Evolutionary conservation across 2,329 filamentous ascomycete species (phyloP).

Genomic region (Fusarium xylarioides): DNA sequence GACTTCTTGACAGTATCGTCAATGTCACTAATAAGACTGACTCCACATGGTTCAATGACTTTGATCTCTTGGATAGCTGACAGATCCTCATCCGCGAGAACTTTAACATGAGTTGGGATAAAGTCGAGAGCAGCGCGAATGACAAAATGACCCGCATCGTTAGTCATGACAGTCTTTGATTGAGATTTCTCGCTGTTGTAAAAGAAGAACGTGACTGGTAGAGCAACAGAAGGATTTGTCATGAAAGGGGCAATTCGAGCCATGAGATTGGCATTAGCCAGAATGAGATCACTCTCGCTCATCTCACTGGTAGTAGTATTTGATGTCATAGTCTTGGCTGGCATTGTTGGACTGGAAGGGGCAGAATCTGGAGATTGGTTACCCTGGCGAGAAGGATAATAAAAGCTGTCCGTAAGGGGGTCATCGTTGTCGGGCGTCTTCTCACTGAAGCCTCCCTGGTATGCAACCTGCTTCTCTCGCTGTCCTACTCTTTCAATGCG

Average conservation of each 20-base stretch:
- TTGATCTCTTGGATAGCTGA: slow-evolving; percentile 82
- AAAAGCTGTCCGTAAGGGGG: slow-evolving; percentile 45
- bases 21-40: slow-evolving; percentile 96
- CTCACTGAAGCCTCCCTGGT: slow-evolving; percentile 79
- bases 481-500: slow-evolving; percentile 78
- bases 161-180: slow-evolving; percentile 84
- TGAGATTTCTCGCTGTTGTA: slow-evolving; percentile 87
- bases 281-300: slow-evolving; percentile 76
- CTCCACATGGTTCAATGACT: slow-evolving; percentile 78
- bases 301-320: slow-evolving; percentile 64
- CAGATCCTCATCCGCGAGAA: slow-evolving; percentile 85
- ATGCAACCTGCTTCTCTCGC: slow-evolving; percentile 75
- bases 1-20: slow-evolving; percentile 98
- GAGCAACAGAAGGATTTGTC: slow-evolving; percentile 79
- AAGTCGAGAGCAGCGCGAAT: slow-evolving; percentile 86
- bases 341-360: slow-evolving; percentile 55
- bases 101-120: slow-evolving; percentile 86
- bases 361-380: slow-evolving; percentile 51
- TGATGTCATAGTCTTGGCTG: slow-evolving; percentile 45
- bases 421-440: slow-evolving; percentile 58
- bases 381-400: slow-evolving; percentile 44
- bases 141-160: slow-evolving; percentile 88
- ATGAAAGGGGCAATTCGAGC: slow-evolving; percentile 88
- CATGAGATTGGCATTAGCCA: slow-evolving; percentile 89
- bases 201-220: slow-evolving; percentile 91